Evolutionary conservation across 2,329 filamentous ascomycete species (phyloP).

Genomic region (Aspergillus phoenicis): DNA sequence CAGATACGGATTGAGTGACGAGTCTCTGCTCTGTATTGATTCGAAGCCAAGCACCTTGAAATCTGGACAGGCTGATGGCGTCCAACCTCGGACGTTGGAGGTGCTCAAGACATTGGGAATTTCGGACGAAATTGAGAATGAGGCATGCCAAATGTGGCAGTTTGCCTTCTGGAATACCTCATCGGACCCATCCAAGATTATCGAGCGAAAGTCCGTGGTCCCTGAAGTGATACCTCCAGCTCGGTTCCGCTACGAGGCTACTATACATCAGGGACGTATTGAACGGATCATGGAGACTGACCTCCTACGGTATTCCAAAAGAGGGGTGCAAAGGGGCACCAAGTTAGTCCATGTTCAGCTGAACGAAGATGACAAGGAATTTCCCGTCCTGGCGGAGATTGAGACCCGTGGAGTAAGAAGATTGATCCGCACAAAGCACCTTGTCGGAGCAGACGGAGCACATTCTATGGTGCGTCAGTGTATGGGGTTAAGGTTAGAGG

Average conservation of each 20-base stretch:
- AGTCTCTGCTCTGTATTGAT: constrained; percentile 46
- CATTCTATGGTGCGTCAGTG: constrained; percentile 66
- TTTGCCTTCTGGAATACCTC: constrained; percentile 69
- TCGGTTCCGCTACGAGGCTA: constrained; percentile 69
- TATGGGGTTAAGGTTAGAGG: constrained; percentile 55
- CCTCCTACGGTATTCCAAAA: constrained; percentile 61
- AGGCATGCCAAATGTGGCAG: constrained; percentile 52
- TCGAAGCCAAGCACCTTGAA: constrained; percentile 39
- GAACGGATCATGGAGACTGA: constrained; percentile 70
- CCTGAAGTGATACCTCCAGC: constrained; percentile 62
- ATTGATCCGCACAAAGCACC: constrained; percentile 65
- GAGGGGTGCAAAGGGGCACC: constrained; percentile 64
- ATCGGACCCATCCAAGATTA: constrained; percentile 51
- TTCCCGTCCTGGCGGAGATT: constrained; percentile 35
- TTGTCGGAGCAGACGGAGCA: constrained; percentile 71
- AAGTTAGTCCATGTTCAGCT: constrained; percentile 64
- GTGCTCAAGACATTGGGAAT: constrained; percentile 45
- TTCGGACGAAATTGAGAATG: constrained; percentile 38
- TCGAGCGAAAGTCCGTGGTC: constrained; percentile 60
- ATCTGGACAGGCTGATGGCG: constrained; percentile 46
- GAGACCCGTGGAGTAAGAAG: constrained; percentile 29
- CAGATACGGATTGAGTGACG: constrained; percentile 44
- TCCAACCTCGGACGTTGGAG: constrained; percentile 47
- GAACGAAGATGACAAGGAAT: constrained; percentile 51
- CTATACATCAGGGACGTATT: constrained; percentile 71